Evolutionary conservation across 306 rosid genomes (phyloP).

Genomic region (Vigna radiata): DNA sequence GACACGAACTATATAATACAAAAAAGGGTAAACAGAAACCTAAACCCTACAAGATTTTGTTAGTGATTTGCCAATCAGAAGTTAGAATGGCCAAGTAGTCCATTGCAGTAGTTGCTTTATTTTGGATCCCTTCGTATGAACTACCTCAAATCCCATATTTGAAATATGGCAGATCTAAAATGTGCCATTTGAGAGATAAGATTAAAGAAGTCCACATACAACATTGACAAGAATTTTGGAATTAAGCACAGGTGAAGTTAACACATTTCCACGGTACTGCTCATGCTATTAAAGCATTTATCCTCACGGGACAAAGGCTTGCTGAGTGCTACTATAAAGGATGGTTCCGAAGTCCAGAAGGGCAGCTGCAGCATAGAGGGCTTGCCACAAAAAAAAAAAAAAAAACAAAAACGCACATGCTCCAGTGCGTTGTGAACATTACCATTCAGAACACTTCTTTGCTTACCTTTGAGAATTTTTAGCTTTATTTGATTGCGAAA

Average conservation of each 20-base stretch:
- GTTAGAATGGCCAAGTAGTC: not conserved
- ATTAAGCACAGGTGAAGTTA: not conserved
- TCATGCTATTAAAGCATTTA: not conserved
- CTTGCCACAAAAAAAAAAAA: slow-evolving; percentile 5
- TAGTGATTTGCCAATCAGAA: not conserved
- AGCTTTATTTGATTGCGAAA: not conserved
- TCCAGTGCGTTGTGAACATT: not conserved
- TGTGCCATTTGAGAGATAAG: not conserved
- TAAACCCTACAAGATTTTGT: not conserved
- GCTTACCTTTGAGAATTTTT: not conserved
- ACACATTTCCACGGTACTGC: not conserved
- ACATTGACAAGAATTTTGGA: not conserved
- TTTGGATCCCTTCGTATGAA: not conserved
- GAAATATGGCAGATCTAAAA: slow-evolving; percentile 8
- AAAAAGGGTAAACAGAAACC: slow-evolving; percentile 14
- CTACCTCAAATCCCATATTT: slow-evolving; percentile 2
- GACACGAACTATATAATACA: not conserved
- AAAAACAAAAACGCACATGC: not conserved
- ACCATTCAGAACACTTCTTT: not conserved
- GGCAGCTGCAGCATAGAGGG: slow-evolving; percentile 22
- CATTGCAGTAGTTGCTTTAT: not conserved
- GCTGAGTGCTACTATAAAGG: not conserved
- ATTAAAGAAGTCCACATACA: not conserved
- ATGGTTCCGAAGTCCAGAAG: not conserved
- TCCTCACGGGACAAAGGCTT: not conserved